Percentiles rank a stretch among this genome's conserved stretches.
These are phyloP conservation scores for Lactarius hatsudake DNA, from an alignment of 768 basidiomycete genomes.

Conservation along the genomic window DNA sequence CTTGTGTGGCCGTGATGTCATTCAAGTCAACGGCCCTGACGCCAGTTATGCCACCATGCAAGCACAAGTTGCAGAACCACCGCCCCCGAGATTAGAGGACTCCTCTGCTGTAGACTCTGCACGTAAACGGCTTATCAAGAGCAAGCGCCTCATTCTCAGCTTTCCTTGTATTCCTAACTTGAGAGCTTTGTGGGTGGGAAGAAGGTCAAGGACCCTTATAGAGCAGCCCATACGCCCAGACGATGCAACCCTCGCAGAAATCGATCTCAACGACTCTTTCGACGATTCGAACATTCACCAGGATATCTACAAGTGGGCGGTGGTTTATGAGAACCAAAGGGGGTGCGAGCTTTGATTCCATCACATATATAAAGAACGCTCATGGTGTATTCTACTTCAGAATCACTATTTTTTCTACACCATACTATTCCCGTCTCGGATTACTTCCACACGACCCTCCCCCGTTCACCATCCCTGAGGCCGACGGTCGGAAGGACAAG, in stretches of 20 bases:
- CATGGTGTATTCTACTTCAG: conserved; percentile 31
- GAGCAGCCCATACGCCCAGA: neutral
- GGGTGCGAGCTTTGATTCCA: conserved; percentile 44
- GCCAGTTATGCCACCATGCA: conserved; percentile 10
- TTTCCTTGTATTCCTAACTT: conserved; percentile 1
- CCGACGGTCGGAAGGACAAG: conserved; percentile 33
- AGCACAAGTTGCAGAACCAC: conserved; percentile 10
- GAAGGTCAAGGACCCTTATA: neutral
- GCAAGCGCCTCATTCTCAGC: neutral
- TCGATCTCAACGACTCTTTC: conserved; percentile 10
- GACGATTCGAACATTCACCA: conserved; percentile 31
- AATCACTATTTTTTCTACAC: conserved; percentile 66
- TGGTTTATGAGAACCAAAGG: conserved; percentile 80
- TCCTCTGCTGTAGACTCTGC: conserved; percentile 4
- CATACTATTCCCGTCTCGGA: conserved; percentile 67
- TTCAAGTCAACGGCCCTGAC: neutral
- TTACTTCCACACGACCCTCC: conserved; percentile 71
- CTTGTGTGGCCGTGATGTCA: conserved; percentile 9
- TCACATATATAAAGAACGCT: neutral
- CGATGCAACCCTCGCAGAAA: conserved; percentile 2
- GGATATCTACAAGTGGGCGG: conserved; percentile 72
- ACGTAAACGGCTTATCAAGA: conserved; percentile 8
- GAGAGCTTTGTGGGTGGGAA: neutral
- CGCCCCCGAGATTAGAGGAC: conserved; percentile 12
- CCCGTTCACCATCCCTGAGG: conserved; percentile 63